Evolutionary conservation across 495 filamentous ascomycete species (phyloP).

Genomic region (Xanthoparmelia taractica): DNA sequence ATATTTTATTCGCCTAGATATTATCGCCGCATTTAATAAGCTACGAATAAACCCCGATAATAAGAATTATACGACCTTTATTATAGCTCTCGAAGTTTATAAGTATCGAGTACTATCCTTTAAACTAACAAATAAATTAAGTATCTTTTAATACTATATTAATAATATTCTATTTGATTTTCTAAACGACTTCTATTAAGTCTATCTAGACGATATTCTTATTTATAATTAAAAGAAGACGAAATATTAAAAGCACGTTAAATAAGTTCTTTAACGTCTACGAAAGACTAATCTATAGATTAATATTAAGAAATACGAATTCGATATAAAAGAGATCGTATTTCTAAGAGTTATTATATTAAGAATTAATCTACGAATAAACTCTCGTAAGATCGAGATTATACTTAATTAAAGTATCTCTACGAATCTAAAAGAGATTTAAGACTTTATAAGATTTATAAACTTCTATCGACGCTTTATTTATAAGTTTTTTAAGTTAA

Average conservation of each 20-base stretch:
- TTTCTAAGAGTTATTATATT: background rate
- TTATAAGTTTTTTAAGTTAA: background rate
- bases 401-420: background rate
- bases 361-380: background rate
- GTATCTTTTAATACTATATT: background rate
- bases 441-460: background rate
- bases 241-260: conserved; percentile 1
- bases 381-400: background rate
- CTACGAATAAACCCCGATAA: too few relatives aligned
- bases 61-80: too few relatives aligned
- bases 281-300: background rate
- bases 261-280: background rate
- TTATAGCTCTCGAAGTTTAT: too few relatives aligned
- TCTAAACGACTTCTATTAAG: conserved; percentile 11
- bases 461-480: background rate
- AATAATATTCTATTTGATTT: background rate
- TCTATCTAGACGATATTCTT: conserved; percentile 10
- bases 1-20: too few relatives aligned
- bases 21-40: too few relatives aligned
- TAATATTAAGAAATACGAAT: conserved; percentile 5
- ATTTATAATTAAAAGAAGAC: conserved; percentile 10
- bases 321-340: background rate
- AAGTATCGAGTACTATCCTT: too few relatives aligned
- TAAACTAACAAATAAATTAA: too few relatives aligned
- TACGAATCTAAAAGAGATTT: background rate